Conservation (phyloP, 2,329 filamentous ascomycete genomes). For the Fusarium mexicanum region DNA sequence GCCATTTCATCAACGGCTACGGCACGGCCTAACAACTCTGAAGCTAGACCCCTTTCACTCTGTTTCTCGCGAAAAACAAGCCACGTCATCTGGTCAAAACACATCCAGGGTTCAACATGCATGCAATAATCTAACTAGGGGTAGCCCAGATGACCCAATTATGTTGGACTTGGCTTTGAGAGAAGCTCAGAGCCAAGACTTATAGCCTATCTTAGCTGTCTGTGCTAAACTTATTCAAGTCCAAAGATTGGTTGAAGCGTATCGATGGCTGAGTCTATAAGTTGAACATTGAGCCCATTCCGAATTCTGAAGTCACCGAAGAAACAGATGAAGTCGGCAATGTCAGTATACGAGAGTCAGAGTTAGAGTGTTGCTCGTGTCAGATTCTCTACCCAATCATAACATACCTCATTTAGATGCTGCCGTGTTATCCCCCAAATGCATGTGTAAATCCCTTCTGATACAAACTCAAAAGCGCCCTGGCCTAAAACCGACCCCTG, state of each 20-base stretch:
- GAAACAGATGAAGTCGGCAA: too few species aligned
- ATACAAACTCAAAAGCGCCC: background rate
- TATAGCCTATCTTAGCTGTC: background rate
- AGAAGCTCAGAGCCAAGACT: background rate
- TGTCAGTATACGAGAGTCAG: background rate
- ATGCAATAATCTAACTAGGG: background rate
- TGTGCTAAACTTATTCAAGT: background rate
- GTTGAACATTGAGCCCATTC: background rate
- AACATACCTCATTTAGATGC: background rate
- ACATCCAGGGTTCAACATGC: background rate
- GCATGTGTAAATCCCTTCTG: background rate
- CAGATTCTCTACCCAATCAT: background rate
- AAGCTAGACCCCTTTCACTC: background rate
- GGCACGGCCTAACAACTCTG: background rate
- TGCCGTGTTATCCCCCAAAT: background rate
- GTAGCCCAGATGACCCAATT: background rate
- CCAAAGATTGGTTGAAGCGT: background rate
- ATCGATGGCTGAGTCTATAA: background rate
- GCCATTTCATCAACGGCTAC: background rate
- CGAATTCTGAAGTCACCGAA: background rate
- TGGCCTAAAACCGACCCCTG: background rate
- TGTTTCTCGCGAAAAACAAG: background rate
- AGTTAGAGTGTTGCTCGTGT: background rate
- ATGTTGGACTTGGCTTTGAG: background rate
- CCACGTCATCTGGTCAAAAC: background rate